Conservation (phyloP, 2,329 filamentous ascomycete genomes). For the Fusarium sublunatum region DNA sequence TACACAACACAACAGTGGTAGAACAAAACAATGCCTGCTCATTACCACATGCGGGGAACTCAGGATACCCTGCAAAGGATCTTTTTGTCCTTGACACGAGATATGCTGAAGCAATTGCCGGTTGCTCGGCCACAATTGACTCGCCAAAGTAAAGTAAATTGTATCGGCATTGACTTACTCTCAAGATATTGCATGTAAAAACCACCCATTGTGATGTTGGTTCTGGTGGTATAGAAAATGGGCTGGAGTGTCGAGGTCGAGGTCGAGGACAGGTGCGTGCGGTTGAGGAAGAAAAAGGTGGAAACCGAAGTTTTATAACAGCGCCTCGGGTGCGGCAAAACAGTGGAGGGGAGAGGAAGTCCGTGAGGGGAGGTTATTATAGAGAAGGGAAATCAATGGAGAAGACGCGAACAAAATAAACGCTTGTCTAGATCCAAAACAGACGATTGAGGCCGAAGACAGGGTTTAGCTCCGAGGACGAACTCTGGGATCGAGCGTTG, state of each 20-base stretch:
- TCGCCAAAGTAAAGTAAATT: slow-evolving; percentile 15
- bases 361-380: slow-evolving; percentile 21
- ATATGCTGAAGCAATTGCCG: slow-evolving; percentile 34
- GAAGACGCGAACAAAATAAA: slow-evolving; percentile 37
- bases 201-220: slow-evolving; percentile 64
- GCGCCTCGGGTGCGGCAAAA: slow-evolving; percentile 28
- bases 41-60: slow-evolving; percentile 29
- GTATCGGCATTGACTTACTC: slow-evolving; percentile 67
- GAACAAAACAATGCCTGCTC: slow-evolving; percentile 21
- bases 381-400: slow-evolving; percentile 24
- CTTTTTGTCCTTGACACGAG: slow-evolving; percentile 5
- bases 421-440: slow-evolving; percentile 41
- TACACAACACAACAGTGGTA: slow-evolving; percentile 14
- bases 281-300: slow-evolving; percentile 37
- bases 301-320: slow-evolving; percentile 34
- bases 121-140: slow-evolving; percentile 32
- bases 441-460: slow-evolving; percentile 30
- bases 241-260: slow-evolving; percentile 19
- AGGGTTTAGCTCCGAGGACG: slow-evolving; percentile 34
- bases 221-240: slow-evolving; percentile 42
- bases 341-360: slow-evolving; percentile 12
- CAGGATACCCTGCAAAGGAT: slow-evolving; percentile 18
- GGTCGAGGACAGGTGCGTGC: slow-evolving; percentile 22
- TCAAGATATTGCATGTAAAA: slow-evolving; percentile 80
- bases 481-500: slow-evolving; percentile 34